A percentile compares a stretch with the other conserved stretches of the same genome.
phyloP scores from a whole-genome alignment of 352 stramenopile genomes.

The Globisporangium barbulae region DNA sequence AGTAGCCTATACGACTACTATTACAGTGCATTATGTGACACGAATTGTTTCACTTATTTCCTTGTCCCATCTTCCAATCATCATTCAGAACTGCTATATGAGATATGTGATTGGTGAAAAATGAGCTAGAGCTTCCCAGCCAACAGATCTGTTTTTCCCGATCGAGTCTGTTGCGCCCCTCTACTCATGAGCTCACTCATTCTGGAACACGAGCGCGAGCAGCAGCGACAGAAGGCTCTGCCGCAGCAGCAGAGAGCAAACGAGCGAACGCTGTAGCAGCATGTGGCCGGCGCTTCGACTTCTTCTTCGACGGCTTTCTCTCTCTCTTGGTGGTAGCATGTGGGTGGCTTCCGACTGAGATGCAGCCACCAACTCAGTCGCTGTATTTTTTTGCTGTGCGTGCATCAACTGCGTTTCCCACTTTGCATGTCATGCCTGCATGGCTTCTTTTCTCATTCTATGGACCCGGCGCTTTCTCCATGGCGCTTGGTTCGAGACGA shows the following conservation, averaged over 20 bases:
- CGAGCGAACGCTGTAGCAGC: too few relatives aligned
- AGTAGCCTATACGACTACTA: too few relatives aligned
- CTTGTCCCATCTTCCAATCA: neutral
- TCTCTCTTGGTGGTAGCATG: neutral
- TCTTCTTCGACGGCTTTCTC: neutral
- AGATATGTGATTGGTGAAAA: neutral
- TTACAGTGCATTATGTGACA: neutral
- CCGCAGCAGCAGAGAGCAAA: too few relatives aligned
- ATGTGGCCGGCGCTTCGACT: too few relatives aligned
- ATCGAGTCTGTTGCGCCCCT: neutral
- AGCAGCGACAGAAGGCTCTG: too few relatives aligned
- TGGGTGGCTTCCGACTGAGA: too few relatives aligned
- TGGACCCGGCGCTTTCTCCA: conserved; percentile 4
- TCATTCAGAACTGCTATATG: neutral
- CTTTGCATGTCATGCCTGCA: neutral
- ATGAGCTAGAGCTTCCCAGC: neutral
- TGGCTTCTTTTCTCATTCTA: conserved; percentile 8
- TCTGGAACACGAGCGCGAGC: neutral
- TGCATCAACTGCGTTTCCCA: neutral
- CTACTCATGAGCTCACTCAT: neutral
- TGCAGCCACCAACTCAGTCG: neutral
- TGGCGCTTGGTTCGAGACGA: conserved; percentile 12
- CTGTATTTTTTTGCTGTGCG: neutral
- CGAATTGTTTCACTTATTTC: neutral
- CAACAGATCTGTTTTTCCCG: neutral